These are phyloP conservation scores for Pterocarpus santalinus DNA, from an alignment of 306 rosid genomes.

Conservation along the genomic window DNA sequence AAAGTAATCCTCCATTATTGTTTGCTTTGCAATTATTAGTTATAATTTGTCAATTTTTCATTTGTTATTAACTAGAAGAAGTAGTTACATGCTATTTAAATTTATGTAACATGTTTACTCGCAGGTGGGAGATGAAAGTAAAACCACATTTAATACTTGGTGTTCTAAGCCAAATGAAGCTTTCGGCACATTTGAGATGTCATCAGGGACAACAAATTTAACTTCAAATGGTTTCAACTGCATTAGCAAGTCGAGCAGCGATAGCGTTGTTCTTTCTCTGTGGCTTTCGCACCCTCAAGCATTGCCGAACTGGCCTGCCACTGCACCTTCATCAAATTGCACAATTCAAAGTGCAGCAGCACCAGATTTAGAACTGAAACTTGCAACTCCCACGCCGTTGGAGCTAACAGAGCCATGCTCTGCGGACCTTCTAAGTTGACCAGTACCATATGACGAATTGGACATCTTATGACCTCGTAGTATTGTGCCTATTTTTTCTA, in stretches of 20 bases:
- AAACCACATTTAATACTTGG: not conserved
- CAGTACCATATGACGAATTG: not conserved
- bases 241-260: conserved; percentile 9
- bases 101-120: not conserved
- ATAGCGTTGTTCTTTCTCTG: not conserved
- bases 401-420: conserved; percentile 42
- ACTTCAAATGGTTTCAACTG: conserved; percentile 25
- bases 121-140: conserved; percentile 15
- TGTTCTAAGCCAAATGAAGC: conserved; percentile 36
- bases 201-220: not conserved
- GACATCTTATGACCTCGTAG: not conserved
- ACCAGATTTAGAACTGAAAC: conserved; percentile 80
- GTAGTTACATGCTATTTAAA: not conserved
- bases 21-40: not conserved
- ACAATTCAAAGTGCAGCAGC: conserved; percentile 1
- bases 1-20: not conserved
- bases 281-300: conserved; percentile 40
- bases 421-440: conserved; percentile 14
- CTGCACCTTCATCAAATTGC: conserved; percentile 21
- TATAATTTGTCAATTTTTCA: not conserved
- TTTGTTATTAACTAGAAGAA: not conserved
- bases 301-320: conserved; percentile 29
- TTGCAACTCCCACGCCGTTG: conserved; percentile 61
- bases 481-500: not conserved
- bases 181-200: conserved; percentile 22